Evolutionary conservation across 31 red algal species (phyloP).

Genomic region (Bonnemaisonia californica): DNA sequence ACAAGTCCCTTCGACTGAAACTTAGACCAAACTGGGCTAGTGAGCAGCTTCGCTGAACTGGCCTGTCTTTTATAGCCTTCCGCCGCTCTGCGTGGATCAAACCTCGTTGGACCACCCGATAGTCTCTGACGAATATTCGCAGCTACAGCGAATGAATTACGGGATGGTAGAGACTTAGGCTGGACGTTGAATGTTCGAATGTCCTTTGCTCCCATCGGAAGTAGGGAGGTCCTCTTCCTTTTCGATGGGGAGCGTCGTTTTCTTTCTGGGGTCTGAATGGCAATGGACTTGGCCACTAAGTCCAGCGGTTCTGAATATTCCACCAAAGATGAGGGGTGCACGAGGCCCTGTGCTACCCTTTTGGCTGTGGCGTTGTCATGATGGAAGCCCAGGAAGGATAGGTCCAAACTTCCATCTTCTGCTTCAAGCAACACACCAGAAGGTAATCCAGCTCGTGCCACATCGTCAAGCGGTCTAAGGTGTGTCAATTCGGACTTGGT

Average conservation of each 20-base stretch:
- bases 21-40: neutral
- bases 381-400: conserved; percentile 53
- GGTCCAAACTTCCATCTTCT: conserved; percentile 33
- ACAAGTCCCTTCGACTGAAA: no score
- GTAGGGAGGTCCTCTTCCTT: no score
- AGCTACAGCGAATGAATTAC: neutral
- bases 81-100: neutral
- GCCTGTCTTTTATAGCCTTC: neutral
- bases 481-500: conserved; percentile 9
- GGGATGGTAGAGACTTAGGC: neutral
- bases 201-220: conserved; percentile 5
- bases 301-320: conserved; percentile 72
- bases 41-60: neutral
- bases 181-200: neutral
- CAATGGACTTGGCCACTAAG: conserved; percentile 31
- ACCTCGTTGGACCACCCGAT: neutral
- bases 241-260: neutral
- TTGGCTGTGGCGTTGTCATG: conserved; percentile 31
- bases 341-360: conserved; percentile 40
- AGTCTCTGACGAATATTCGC: neutral
- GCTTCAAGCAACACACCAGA: conserved; percentile 28
- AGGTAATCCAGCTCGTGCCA: conserved; percentile 28
- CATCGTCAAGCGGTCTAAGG: conserved; percentile 47
- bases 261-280: conserved; percentile 12
- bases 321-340: conserved; percentile 58